A percentile compares a stretch with the other conserved stretches of the same genome.
phyloP scores from a whole-genome alignment of 1,139 yeast genomes.

The Groenewaldozyma sp. region DNA sequence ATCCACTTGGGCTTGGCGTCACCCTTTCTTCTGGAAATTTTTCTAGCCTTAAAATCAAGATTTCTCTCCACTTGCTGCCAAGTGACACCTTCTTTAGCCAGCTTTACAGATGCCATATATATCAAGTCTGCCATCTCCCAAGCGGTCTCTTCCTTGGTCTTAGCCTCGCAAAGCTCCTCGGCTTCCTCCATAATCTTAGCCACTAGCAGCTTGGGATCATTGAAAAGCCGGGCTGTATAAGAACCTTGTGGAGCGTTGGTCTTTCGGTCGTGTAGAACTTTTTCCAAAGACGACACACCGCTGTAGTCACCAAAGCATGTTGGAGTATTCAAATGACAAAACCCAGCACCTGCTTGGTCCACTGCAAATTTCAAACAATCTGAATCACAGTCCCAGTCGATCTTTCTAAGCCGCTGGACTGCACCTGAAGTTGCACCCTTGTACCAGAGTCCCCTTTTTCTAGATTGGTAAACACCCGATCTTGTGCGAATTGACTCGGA shows the following conservation, averaged over 20 bases:
- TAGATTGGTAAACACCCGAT: slow-evolving; percentile 89
- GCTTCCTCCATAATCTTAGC: slow-evolving; percentile 96
- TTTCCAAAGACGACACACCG: slow-evolving; percentile 52
- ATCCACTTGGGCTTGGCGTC: slow-evolving; percentile 82
- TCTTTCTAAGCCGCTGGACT: slow-evolving; percentile 59
- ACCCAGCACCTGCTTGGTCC: slow-evolving; percentile 74
- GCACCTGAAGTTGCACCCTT: slow-evolving; percentile 96
- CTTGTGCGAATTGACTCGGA: slow-evolving; percentile 70
- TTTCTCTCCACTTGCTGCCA: slow-evolving; percentile 75
- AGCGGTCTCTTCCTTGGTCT: slow-evolving; percentile 59
- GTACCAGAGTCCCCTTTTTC: slow-evolving; percentile 86
- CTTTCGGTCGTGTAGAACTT: slow-evolving; percentile 42
- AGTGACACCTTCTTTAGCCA: slow-evolving; percentile 71
- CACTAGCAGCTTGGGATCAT: slow-evolving; percentile 60
- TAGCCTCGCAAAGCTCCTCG: slow-evolving; percentile 87
- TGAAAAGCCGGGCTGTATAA: slow-evolving; percentile 79
- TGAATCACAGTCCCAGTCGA: slow-evolving; percentile 82
- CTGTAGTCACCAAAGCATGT: slow-evolving; percentile 71
- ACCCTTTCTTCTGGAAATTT: slow-evolving; percentile 89
- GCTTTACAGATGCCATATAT: slow-evolving; percentile 83
- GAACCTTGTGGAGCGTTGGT: slow-evolving; percentile 78
- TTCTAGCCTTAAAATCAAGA: slow-evolving; percentile 71
- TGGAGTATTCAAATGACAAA: slow-evolving; percentile 76
- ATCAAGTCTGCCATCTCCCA: slow-evolving; percentile 97
- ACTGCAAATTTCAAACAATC: slow-evolving; percentile 85